Base-by-base conservation (phyloP, 805 yeast genomes). In the Spathaspora arborariae region DNA sequence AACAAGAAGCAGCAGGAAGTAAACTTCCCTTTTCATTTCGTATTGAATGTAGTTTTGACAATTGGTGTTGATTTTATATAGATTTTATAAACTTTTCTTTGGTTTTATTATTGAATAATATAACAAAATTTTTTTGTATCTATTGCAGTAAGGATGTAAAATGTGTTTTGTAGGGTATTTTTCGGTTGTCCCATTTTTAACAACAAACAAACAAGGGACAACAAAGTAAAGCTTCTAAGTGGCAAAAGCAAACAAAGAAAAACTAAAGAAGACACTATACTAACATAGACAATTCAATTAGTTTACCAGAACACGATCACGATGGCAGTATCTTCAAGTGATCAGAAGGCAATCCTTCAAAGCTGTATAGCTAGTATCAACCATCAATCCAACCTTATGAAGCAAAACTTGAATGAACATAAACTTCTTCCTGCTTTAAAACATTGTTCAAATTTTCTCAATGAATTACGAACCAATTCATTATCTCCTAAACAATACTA, bases 401-500 rank as follows among this genome's bases (percentile, higher is more conserved):
- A 84, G 54, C 84, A 82, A 57, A 79, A 88, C 55, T 72, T 92
- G 48, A 84, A 82, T 48, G 73, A 80, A 10, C 65, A 68, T 50
- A 81, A 81, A 58, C 75, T 92, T 45, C 83, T 92, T 81, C 95
- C 85, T 59, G 96, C 97, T 1, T 67, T 94, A 48, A 88, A 89
- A 56, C 94, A 90, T 60, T 88, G 96, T 27, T 81, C 96, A 26
- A 80, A 84, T 22, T 81, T 90, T 69, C 72, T 94, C 45, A 81
- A 83, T 27, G 97, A 91, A 65, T 70, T 92, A 45, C 75, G 97
- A 45, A 85, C 92, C 3, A 80, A 84, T 42, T 72, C 74, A 41
- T 71, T 89, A 48, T 76, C 88, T 2, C 97, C 99, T 0, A 90
- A 90, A 61, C 91, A 88, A 63, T 94, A 94, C 74, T 94, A 94